A percentile compares a stretch with the other conserved stretches of the same genome.
phyloP scores from a whole-genome alignment of 768 basidiomycete genomes.

The Lactarius tabidus region DNA sequence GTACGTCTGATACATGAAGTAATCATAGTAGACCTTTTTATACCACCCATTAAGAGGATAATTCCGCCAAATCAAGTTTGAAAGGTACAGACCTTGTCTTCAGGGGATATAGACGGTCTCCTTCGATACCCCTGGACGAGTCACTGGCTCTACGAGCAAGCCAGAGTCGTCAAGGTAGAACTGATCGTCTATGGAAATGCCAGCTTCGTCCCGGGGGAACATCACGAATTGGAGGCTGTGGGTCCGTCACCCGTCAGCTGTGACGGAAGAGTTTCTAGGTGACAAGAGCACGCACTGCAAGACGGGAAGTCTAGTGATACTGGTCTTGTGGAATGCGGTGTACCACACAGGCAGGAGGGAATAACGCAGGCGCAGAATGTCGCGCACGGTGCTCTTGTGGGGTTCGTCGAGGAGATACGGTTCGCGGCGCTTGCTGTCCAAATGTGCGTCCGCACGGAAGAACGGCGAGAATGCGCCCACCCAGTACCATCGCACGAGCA shows the following conservation, averaged over 20 bases:
- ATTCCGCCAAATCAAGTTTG: background rate
- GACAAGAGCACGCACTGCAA: constrained; percentile 52
- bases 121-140: constrained; percentile 63
- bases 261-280: background rate
- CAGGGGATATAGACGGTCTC: constrained; percentile 79
- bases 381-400: constrained; percentile 75
- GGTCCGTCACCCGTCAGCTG: background rate
- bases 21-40: constrained; percentile 88
- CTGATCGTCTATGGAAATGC: constrained; percentile 91
- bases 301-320: constrained; percentile 75
- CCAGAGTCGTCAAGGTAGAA: constrained; percentile 89
- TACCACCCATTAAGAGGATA: background rate
- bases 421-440: constrained; percentile 96
- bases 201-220: constrained; percentile 84
- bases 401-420: constrained; percentile 91
- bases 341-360: constrained; percentile 92
- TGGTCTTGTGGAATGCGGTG: constrained; percentile 91
- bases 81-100: constrained; percentile 60
- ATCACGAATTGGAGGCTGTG: constrained; percentile 89
- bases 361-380: constrained; percentile 79
- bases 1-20: constrained; percentile 69
- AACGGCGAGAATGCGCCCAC: constrained; percentile 94
- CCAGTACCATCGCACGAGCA: constrained; percentile 97
- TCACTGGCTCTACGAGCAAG: constrained; percentile 88
- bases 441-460: constrained; percentile 97